A percentile compares a stretch with the other conserved stretches of the same genome.
Evolutionary conservation across 2,329 filamentous ascomycete genomes (phyloP).

Genomic region (Ophiognomonia clavigignenti-juglandacearum): DNA sequence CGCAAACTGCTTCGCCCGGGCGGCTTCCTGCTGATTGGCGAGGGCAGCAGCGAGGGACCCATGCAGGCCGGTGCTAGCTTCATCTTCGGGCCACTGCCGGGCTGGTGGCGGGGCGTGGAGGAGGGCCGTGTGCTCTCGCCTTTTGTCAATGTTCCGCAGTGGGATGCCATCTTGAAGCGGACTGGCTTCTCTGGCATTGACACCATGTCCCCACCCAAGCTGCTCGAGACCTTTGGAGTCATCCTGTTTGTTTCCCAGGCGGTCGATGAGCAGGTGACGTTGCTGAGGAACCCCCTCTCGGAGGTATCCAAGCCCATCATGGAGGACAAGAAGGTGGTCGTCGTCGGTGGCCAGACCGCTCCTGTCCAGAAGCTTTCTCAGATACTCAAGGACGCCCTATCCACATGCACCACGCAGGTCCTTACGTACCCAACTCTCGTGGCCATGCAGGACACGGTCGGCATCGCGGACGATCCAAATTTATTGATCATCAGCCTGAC

Average conservation of each 20-base stretch:
- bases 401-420: neutral
- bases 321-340: neutral
- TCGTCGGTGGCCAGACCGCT: neutral
- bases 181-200: neutral
- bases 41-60: slow-evolving; percentile 6
- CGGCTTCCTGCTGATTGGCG: slow-evolving; percentile 26
- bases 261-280: neutral
- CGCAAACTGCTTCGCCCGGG: slow-evolving; percentile 28
- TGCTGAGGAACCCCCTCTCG: neutral
- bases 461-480: neutral
- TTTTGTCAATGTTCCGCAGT: neutral
- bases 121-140: neutral
- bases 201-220: neutral
- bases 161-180: neutral
- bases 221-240: neutral
- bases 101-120: slow-evolving; percentile 6
- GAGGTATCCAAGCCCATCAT: neutral
- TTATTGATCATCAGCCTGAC: neutral
- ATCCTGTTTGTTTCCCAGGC: slow-evolving; percentile 2
- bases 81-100: slow-evolving; percentile 8
- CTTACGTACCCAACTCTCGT: neutral
- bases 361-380: neutral
- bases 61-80: no score
- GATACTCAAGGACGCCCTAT: neutral
- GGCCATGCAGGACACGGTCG: neutral